Percentiles rank a stretch among this genome's conserved stretches.
phyloP scores from a whole-genome alignment of 257 asterid species.

The Striga asiatica region DNA sequence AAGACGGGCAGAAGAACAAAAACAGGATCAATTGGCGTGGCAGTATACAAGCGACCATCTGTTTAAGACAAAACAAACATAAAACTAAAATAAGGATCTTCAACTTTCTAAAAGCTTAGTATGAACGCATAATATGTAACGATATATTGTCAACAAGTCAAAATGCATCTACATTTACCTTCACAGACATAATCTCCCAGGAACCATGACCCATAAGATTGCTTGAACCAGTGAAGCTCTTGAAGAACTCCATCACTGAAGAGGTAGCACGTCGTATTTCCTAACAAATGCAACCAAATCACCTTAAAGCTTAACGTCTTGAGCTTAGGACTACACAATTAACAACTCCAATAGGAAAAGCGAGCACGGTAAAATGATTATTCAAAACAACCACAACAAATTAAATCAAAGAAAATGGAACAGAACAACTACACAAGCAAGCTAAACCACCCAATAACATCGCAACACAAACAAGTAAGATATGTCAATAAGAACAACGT shows the following conservation, averaged over 20 bases:
- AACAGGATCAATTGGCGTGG: conserved; percentile 90
- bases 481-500: neutral
- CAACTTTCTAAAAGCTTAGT: neutral
- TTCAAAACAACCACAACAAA: too few relatives aligned
- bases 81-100: conserved; percentile 7
- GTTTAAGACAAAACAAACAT: conserved; percentile 14
- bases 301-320: neutral
- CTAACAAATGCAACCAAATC: conserved; percentile 27
- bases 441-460: too few relatives aligned
- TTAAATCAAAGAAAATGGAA: too few relatives aligned
- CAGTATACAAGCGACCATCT: conserved; percentile 82
- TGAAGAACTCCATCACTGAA: conserved; percentile 43
- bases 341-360: too few relatives aligned
- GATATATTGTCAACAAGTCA: neutral
- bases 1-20: conserved; percentile 80
- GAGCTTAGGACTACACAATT: neutral
- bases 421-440: too few relatives aligned
- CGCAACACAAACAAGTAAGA: neutral
- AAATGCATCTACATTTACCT: conserved; percentile 37
- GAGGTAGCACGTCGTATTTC: conserved; percentile 50
- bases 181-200: conserved; percentile 86
- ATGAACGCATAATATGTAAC: neutral
- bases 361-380: too few relatives aligned
- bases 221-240: conserved; percentile 89
- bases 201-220: conserved; percentile 90